phyloP scores from a whole-genome alignment of 139 green algal genomes.

The Ettlia oleoabundans region DNA sequence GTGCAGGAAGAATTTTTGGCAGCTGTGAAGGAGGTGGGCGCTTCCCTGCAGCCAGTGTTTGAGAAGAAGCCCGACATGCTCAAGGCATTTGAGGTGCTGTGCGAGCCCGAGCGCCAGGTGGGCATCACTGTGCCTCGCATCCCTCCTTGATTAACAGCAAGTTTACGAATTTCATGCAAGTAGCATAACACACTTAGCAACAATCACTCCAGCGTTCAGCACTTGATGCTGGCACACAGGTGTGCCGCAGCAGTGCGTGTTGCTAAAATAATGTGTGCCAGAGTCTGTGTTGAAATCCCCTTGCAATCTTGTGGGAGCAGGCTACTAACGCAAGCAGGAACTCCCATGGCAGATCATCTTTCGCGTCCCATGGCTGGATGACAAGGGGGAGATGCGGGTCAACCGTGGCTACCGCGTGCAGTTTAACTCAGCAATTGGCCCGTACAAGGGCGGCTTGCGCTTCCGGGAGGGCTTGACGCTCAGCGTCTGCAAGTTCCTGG shows the following conservation, averaged over 20 bases:
- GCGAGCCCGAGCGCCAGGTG: conserved; percentile 20
- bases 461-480: conserved; percentile 86
- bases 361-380: conserved; percentile 73
- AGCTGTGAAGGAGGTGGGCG: conserved; percentile 49
- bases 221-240: no score
- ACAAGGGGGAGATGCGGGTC: conserved; percentile 61
- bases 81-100: conserved; percentile 2
- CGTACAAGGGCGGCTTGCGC: conserved; percentile 67
- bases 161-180: no score
- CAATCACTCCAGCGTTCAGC: no score
- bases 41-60: conserved; percentile 67
- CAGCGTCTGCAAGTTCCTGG: conserved; percentile 73
- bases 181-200: neutral
- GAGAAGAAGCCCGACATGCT: conserved; percentile 52
- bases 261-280: neutral
- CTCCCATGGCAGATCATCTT: conserved; percentile 47
- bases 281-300: no score
- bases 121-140: neutral
- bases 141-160: no score
- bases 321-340: no score
- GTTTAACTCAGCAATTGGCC: conserved; percentile 80
- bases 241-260: no score
- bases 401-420: conserved; percentile 86
- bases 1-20: neutral
- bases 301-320: no score